Conservation (phyloP, 768 basidiomycete species). For the Trametes villosa region DNA sequence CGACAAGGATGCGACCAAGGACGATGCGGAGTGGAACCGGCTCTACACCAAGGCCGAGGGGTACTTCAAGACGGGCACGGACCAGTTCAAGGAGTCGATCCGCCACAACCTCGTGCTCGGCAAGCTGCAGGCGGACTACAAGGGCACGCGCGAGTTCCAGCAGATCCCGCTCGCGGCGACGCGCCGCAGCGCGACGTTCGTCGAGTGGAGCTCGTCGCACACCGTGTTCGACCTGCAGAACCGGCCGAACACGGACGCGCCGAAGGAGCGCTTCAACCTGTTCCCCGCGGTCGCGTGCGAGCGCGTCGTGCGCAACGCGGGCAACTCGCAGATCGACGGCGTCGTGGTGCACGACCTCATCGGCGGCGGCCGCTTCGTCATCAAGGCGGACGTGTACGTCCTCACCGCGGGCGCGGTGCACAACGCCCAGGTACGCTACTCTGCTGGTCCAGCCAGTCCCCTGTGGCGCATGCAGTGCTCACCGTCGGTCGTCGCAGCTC, state of each 20-base stretch:
- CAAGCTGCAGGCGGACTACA: slow-evolving; percentile 16
- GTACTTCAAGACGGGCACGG: slow-evolving; percentile 24
- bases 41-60: slow-evolving; percentile 27
- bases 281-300: slow-evolving; percentile 27
- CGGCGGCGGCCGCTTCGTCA: neutral
- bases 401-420: slow-evolving; percentile 26
- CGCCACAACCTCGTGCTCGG: slow-evolving; percentile 30
- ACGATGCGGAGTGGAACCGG: slow-evolving; percentile 17
- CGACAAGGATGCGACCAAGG: neutral
- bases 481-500: slow-evolving; percentile 14
- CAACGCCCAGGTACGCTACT: slow-evolving; percentile 27
- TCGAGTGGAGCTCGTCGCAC: slow-evolving; percentile 30
- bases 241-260: neutral
- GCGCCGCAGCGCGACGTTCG: slow-evolving; percentile 25
- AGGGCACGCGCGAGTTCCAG: slow-evolving; percentile 9
- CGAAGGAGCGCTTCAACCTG: slow-evolving; percentile 16
- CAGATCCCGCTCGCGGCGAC: slow-evolving; percentile 31
- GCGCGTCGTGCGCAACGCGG: slow-evolving; percentile 3
- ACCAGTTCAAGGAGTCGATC: slow-evolving; percentile 29
- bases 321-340: neutral
- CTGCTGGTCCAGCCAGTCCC: too few relatives aligned
- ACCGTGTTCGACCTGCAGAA: slow-evolving; percentile 17
- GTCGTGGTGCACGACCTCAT: neutral
- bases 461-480: too few relatives aligned
- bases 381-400: slow-evolving; percentile 23